Evolutionary conservation across 192 early-diverging fungal genomes (phyloP).

Genomic region (Spizellomyces punctatus): DNA sequence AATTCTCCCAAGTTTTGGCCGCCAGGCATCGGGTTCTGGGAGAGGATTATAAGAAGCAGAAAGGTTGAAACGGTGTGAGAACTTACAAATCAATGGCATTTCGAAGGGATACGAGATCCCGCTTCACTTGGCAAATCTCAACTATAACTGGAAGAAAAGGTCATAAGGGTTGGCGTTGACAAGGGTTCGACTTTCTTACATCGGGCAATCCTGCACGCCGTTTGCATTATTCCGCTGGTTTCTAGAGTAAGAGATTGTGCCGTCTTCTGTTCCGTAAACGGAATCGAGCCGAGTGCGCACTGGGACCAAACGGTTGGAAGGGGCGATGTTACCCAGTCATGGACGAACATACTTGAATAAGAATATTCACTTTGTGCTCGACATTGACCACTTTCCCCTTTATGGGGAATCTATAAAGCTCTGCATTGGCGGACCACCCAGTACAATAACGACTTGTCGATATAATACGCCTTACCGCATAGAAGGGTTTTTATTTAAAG

Average conservation of each 20-base stretch:
- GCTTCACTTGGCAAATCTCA: slow-evolving; percentile 33
- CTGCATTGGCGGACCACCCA: background rate
- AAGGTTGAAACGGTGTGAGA: background rate
- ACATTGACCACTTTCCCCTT: slow-evolving; percentile 38
- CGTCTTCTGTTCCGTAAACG: slow-evolving; percentile 33
- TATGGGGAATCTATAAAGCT: slow-evolving; percentile 36
- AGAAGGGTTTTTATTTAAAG: slow-evolving; percentile 40
- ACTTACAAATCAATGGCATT: slow-evolving; percentile 45
- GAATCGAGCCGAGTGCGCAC: slow-evolving; percentile 40
- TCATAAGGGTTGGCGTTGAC: background rate
- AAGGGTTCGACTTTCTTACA: slow-evolving; percentile 24
- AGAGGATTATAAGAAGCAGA: background rate
- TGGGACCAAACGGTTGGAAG: background rate
- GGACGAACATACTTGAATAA: slow-evolving; percentile 51
- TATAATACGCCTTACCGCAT: slow-evolving; percentile 26
- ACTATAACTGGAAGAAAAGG: slow-evolving; percentile 34
- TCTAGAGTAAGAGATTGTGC: slow-evolving; percentile 20
- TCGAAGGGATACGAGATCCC: slow-evolving; percentile 28
- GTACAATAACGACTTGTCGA: background rate
- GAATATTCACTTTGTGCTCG: slow-evolving; percentile 51
- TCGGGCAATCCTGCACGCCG: slow-evolving; percentile 38
- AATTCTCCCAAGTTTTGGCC: slow-evolving; percentile 49
- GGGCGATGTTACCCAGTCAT: background rate
- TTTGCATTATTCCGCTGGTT: slow-evolving; percentile 25
- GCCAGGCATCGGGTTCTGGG: slow-evolving; percentile 43